These are phyloP conservation scores for Tricholoma matsutake DNA, from an alignment of 768 basidiomycete species.

Conservation along the genomic window DNA sequence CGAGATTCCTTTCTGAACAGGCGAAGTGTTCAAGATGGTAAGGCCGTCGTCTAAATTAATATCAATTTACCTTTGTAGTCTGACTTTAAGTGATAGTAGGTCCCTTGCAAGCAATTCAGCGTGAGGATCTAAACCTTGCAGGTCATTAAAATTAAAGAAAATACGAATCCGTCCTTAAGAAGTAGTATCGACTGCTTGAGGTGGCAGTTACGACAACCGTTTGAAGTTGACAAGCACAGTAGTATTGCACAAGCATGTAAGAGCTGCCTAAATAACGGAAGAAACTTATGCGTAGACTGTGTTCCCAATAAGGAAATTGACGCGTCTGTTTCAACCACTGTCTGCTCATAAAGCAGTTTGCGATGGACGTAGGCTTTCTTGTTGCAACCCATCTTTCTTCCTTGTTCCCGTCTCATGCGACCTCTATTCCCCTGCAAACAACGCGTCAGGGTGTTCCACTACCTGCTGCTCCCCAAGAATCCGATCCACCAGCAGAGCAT, in stretches of 20 bases:
- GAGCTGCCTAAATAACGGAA: too few species aligned
- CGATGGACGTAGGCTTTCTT: slow-evolving; percentile 41
- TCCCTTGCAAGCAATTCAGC: neutral
- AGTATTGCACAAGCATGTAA: too few species aligned
- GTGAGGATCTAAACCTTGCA: neutral
- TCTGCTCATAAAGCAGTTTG: neutral
- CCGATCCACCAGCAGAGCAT: slow-evolving; percentile 63
- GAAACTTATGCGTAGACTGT: too few species aligned
- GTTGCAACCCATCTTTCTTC: slow-evolving; percentile 65
- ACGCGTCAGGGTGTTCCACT: slow-evolving; percentile 52
- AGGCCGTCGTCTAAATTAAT: neutral
- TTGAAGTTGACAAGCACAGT: too few species aligned
- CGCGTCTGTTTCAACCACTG: neutral
- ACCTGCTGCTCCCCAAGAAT: slow-evolving; percentile 38
- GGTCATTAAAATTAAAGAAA: neutral
- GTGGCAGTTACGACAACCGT: too few species aligned
- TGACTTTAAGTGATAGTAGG: neutral
- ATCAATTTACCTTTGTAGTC: neutral
- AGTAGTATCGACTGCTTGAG: too few species aligned
- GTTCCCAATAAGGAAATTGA: neutral
- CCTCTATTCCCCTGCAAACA: slow-evolving; percentile 55
- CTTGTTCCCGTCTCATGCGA: slow-evolving; percentile 51
- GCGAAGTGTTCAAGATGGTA: neutral
- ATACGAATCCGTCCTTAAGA: too few species aligned
- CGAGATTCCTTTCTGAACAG: neutral